These are phyloP conservation scores for Proliferodiscus dingleyae DNA, from an alignment of 2,329 filamentous ascomycete species.

Conservation along the genomic window DNA sequence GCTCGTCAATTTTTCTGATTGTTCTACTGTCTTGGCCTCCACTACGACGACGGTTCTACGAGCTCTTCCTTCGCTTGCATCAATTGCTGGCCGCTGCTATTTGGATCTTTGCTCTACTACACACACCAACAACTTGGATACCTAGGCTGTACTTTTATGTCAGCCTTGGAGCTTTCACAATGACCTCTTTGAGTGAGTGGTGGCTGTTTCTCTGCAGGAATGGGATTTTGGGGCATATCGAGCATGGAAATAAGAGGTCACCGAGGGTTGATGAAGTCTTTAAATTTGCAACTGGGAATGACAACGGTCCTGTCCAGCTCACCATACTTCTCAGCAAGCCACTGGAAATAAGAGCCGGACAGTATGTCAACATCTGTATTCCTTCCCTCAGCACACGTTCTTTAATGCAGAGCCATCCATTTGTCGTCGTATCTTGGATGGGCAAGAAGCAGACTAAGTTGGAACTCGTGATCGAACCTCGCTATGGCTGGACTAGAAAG, in stretches of 20 bases:
- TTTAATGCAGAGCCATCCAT: conserved; percentile 27
- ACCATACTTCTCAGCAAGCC: conserved; percentile 8
- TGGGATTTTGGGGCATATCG: conserved; percentile 3
- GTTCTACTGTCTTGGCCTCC: conserved; percentile 5
- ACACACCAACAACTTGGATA: conserved; percentile 8
- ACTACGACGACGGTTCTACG: conserved; percentile 11
- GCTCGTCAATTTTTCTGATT: conserved; percentile 11
- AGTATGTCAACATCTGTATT: conserved; percentile 17
- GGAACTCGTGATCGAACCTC: conserved; percentile 31
- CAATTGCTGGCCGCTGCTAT: conserved; percentile 12
- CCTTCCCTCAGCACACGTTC: conserved; percentile 9
- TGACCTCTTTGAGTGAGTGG: conserved; percentile 3
- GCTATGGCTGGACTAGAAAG: conserved; percentile 12
- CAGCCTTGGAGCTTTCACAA: conserved; percentile 3
- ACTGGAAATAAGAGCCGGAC: conserved; percentile 14
- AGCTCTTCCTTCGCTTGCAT: conserved; percentile 18
- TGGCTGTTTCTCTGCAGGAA: conserved; percentile 14
- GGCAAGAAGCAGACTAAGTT: conserved; percentile 20
- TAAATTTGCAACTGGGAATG: background rate
- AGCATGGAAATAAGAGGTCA: background rate
- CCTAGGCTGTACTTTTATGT: conserved; percentile 17
- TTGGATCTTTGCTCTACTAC: conserved; percentile 9
- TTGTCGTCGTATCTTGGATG: conserved; percentile 27
- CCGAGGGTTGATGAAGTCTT: conserved; percentile 4
- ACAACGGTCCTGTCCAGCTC: conserved; percentile 3